Evolutionary conservation across 23 red algal genomes (phyloP).

Genomic region (Agarophyton chilense): DNA sequence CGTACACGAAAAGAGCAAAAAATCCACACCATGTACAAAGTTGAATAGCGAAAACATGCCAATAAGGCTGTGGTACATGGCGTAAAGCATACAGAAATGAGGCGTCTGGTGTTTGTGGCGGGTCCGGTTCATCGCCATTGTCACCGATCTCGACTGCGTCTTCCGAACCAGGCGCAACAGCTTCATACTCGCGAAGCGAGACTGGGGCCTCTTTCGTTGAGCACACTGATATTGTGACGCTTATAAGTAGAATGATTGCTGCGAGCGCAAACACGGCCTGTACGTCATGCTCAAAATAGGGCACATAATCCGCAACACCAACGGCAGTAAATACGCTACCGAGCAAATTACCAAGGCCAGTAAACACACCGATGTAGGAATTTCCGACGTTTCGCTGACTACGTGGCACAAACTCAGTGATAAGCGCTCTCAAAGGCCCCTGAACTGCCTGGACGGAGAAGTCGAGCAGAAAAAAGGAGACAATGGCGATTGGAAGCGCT

Average conservation of each 20-base stretch:
- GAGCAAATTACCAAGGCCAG: constrained; percentile 83
- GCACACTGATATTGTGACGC: constrained; percentile 45
- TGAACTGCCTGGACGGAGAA: constrained; percentile 95
- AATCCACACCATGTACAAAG: constrained; percentile 93
- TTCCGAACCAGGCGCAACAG: not conserved
- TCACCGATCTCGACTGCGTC: not conserved
- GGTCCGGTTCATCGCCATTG: not conserved
- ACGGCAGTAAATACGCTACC: constrained; percentile 51
- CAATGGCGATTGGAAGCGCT: constrained; percentile 62
- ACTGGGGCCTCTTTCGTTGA: constrained; percentile 57
- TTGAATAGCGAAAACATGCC: constrained; percentile 86
- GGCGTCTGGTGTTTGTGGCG: not conserved
- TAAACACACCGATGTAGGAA: constrained; percentile 70
- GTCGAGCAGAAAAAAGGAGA: constrained; percentile 88
- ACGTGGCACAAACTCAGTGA: constrained; percentile 76
- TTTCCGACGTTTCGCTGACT: constrained; percentile 76
- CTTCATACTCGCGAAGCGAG: not conserved
- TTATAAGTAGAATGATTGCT: constrained; percentile 52
- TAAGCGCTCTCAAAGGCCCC: constrained; percentile 82
- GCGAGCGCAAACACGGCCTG: constrained; percentile 79
- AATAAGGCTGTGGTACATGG: constrained; percentile 71
- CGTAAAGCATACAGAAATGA: constrained; percentile 2
- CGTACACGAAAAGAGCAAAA: constrained; percentile 91
- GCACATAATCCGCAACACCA: not conserved
- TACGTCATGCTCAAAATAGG: constrained; percentile 48